A percentile compares a stretch with the other conserved stretches of the same genome.
Evolutionary conservation across 2,329 filamentous ascomycete species (phyloP).

Genomic region (Periconia sp.): DNA sequence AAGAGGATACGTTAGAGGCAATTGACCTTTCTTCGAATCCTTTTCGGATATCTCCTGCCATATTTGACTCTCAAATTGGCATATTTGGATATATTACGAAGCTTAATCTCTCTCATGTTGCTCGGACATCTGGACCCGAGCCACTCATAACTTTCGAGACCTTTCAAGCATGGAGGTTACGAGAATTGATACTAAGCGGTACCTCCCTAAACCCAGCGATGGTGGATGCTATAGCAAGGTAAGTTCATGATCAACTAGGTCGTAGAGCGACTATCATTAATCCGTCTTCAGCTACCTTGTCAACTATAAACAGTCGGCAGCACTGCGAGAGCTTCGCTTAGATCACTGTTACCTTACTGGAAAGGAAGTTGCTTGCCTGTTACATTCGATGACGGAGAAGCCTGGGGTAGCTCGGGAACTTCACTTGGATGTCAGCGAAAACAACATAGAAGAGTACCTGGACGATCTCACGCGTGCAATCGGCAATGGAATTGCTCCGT

Average conservation of each 20-base stretch:
- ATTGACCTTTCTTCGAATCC: constrained; percentile 72
- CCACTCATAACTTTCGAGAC: constrained; percentile 71
- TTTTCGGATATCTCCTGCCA: constrained; percentile 66
- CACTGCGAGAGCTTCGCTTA: constrained; percentile 66
- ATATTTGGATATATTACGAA: constrained; percentile 71
- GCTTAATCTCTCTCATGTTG: constrained; percentile 69
- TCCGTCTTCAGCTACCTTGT: constrained; percentile 62
- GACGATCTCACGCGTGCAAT: constrained; percentile 60
- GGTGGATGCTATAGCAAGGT: constrained; percentile 65
- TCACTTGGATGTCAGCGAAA: constrained; percentile 71
- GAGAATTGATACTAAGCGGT: constrained; percentile 69
- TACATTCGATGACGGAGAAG: constrained; percentile 65
- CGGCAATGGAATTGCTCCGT: constrained; percentile 60
- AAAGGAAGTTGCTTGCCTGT: constrained; percentile 67
- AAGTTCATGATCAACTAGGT: constrained; percentile 5
- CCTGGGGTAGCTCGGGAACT: constrained; percentile 61
- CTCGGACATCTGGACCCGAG: constrained; percentile 67
- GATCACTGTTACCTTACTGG: constrained; percentile 72
- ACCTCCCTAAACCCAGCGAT: constrained; percentile 67
- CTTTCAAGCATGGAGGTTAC: constrained; percentile 69
- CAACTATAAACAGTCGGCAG: constrained; percentile 63
- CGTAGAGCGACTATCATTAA: not conserved
- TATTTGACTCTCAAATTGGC: constrained; percentile 70
- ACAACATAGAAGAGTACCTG: constrained; percentile 61
- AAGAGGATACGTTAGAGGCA: constrained; percentile 70